Percentiles rank a stretch among this genome's conserved stretches.
Evolutionary conservation across 495 filamentous ascomycete genomes (phyloP).

Genomic region (Ascodesmis nigricans): DNA sequence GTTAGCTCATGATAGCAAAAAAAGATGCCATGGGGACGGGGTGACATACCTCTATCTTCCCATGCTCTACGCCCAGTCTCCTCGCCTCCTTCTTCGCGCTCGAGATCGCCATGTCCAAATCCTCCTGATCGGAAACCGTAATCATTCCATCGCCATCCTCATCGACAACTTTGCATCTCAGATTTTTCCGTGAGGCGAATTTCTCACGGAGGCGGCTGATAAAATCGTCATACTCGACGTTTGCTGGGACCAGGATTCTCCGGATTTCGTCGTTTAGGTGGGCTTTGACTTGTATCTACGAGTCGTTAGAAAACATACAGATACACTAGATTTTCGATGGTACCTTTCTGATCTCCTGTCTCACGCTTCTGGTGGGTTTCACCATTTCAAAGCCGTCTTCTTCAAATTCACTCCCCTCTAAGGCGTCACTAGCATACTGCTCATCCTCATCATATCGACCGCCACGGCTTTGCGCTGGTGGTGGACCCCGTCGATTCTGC

Average conservation of each 20-base stretch:
- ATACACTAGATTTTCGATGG: too few relatives aligned
- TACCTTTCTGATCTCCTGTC: too few relatives aligned
- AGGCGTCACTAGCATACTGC: conserved; percentile 42
- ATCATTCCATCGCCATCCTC: conserved; percentile 85
- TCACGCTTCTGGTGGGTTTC: too few relatives aligned
- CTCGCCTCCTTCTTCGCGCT: conserved; percentile 42
- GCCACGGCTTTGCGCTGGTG: too few relatives aligned
- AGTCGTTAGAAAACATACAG: neutral
- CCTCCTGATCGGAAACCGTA: conserved; percentile 89
- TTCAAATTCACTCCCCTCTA: conserved; percentile 42
- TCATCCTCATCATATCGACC: conserved; percentile 53
- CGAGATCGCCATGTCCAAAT: conserved; percentile 65
- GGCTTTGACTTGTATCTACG: conserved; percentile 63
- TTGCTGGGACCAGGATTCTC: conserved; percentile 66
- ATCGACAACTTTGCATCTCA: conserved; percentile 70
- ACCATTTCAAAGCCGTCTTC: conserved; percentile 76
- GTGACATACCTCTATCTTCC: conserved; percentile 96
- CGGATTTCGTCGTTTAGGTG: conserved; percentile 85
- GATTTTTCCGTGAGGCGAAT: conserved; percentile 44
- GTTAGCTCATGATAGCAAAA: too few relatives aligned
- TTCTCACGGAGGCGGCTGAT: conserved; percentile 60
- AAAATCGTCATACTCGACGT: conserved; percentile 53
- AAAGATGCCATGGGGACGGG: too few relatives aligned
- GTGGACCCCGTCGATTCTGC: conserved; percentile 7
- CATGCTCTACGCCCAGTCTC: conserved; percentile 58